These are phyloP conservation scores for Stagonosporopsis vannaccii DNA, from an alignment of 2,329 filamentous ascomycete species.

Conservation along the genomic window DNA sequence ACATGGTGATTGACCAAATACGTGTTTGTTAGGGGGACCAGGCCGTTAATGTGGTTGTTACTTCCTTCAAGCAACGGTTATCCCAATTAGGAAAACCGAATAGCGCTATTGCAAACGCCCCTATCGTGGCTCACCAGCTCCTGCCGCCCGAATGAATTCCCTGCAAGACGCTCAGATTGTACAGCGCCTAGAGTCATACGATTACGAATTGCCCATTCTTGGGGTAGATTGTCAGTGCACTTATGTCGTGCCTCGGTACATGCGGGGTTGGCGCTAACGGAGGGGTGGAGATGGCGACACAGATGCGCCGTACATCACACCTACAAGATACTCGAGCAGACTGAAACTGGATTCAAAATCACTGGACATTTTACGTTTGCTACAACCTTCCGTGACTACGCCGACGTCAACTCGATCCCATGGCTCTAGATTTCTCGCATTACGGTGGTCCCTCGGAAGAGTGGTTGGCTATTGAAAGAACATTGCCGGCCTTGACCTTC, in stretches of 20 bases:
- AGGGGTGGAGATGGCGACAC: slow-evolving; percentile 2
- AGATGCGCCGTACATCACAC: neutral
- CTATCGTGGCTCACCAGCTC: neutral
- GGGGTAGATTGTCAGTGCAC: neutral
- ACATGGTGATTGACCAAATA: slow-evolving; percentile 12
- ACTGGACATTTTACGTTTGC: neutral
- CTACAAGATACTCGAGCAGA: neutral
- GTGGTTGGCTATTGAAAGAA: slow-evolving; percentile 44
- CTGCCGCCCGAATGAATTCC: neutral
- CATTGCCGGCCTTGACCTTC: slow-evolving; percentile 32
- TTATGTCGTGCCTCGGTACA: slow-evolving; percentile 18
- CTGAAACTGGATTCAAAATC: neutral
- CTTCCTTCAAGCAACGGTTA: neutral
- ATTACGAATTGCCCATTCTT: neutral
- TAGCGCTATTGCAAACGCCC: neutral
- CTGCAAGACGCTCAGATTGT: neutral
- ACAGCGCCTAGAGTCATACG: neutral
- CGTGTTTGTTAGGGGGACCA: neutral
- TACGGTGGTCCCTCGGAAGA: slow-evolving; percentile 43
- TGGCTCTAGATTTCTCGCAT: slow-evolving; percentile 35
- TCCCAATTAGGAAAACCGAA: slow-evolving; percentile 9
- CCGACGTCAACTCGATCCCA: neutral
- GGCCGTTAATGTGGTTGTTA: neutral
- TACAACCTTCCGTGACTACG: neutral
- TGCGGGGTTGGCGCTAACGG: slow-evolving; percentile 20